These are phyloP conservation scores for Selaginella moellendorffii DNA, from an alignment of 75 land plant species.

Conservation along the genomic window DNA sequence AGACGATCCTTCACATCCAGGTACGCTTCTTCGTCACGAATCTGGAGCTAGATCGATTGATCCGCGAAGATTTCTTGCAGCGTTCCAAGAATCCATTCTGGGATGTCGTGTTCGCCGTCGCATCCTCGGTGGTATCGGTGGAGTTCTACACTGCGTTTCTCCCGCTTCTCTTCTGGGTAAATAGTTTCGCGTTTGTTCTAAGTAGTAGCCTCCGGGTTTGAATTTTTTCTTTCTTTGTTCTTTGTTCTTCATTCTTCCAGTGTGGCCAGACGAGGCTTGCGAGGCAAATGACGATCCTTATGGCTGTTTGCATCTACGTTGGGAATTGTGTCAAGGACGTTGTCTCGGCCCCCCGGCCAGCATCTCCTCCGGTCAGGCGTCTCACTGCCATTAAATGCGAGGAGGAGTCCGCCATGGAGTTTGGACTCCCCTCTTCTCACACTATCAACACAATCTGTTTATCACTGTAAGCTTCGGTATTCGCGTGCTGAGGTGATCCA, in stretches of 20 bases:
- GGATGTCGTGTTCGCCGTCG: slow-evolving; percentile 48
- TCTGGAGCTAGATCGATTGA: background rate
- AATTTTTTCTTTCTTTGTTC: too few species aligned
- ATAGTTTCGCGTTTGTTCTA: background rate
- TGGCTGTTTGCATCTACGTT: slow-evolving; percentile 81
- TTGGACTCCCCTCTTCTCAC: slow-evolving; percentile 97
- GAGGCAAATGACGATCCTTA: slow-evolving; percentile 79
- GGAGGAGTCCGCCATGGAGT: slow-evolving; percentile 68
- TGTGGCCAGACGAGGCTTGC: slow-evolving; percentile 78
- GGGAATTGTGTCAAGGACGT: slow-evolving; percentile 84
- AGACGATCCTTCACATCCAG: slow-evolving; percentile 59
- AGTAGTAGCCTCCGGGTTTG: too few species aligned
- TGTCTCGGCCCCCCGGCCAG: slow-evolving; percentile 92
- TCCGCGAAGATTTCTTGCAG: slow-evolving; percentile 26
- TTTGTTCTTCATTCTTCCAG: slow-evolving; percentile 24
- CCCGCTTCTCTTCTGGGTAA: slow-evolving; percentile 90
- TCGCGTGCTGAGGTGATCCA: background rate
- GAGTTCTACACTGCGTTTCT: slow-evolving; percentile 88
- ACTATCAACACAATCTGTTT: slow-evolving; percentile 90
- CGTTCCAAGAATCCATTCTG: slow-evolving; percentile 35
- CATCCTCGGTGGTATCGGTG: slow-evolving; percentile 76
- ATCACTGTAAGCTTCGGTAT: slow-evolving; percentile 50
- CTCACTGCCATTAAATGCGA: slow-evolving; percentile 57
- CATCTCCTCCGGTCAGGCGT: slow-evolving; percentile 80
- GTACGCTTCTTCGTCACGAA: slow-evolving; percentile 16